Conservation (phyloP, 139 green algal genomes). For the Choricystis sp. region DNA sequence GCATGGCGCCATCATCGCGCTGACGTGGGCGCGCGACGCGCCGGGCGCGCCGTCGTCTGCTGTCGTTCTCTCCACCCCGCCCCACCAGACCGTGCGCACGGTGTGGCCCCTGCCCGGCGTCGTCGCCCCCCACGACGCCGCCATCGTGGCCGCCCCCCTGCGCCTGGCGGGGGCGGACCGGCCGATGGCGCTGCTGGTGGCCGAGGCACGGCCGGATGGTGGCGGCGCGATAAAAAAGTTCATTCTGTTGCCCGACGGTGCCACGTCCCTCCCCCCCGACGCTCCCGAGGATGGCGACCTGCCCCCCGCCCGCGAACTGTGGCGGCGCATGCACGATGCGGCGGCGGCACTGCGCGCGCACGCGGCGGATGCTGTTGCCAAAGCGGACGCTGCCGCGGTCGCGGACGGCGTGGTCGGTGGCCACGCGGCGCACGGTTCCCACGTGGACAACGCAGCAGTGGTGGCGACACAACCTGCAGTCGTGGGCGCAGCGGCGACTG, state of each 20-base stretch:
- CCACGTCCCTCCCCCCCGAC: not conserved
- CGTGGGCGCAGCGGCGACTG: no score
- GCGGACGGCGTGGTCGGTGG: no score
- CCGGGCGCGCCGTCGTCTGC: not conserved
- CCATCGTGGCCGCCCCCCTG: slow-evolving; percentile 4
- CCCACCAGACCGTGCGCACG: not conserved
- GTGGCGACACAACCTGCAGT: no score
- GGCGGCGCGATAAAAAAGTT: not conserved
- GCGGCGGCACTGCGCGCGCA: not conserved
- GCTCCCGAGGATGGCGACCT: not conserved
- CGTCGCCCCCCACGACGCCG: slow-evolving; percentile 39
- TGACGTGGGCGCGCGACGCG: slow-evolving; percentile 32
- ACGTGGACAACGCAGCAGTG: no score
- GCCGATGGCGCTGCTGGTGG: not conserved
- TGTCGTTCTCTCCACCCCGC: not conserved
- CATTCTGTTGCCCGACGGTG: not conserved
- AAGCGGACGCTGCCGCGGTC: not conserved
- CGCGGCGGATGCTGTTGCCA: not conserved
- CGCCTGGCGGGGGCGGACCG: not conserved
- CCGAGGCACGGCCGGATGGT: not conserved
- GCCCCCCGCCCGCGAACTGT: not conserved
- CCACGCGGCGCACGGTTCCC: no score
- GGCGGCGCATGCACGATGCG: not conserved
- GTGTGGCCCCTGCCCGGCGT: slow-evolving; percentile 25
- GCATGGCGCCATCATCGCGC: slow-evolving; percentile 42